Conservation (phyloP, 345 rosid genomes). For the Aethionema arabicum region DNA sequence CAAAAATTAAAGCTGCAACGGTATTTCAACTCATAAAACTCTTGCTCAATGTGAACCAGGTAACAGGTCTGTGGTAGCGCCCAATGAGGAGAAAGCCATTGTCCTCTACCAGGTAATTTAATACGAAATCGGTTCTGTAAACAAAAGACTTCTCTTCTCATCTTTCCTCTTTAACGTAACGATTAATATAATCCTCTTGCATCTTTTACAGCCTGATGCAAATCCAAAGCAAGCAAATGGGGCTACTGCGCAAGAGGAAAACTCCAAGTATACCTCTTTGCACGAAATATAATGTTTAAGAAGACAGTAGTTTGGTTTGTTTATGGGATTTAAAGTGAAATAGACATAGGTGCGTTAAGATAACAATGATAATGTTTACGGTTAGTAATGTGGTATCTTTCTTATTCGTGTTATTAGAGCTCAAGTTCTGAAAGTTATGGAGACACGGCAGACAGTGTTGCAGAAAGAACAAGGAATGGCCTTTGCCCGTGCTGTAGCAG, state of each 20-base stretch:
- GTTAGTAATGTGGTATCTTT: background rate
- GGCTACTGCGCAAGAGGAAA: slow-evolving; percentile 48
- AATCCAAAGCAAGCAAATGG: slow-evolving; percentile 57
- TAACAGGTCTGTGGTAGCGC: slow-evolving; percentile 41
- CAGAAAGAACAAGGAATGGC: slow-evolving; percentile 99
- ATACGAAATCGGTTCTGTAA: slow-evolving; percentile 6
- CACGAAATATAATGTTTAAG: background rate
- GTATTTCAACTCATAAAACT: slow-evolving; percentile 9
- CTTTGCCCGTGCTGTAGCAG: slow-evolving; percentile 98
- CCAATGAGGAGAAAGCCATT: slow-evolving; percentile 81
- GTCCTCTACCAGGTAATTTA: slow-evolving; percentile 71
- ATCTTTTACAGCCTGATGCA: slow-evolving; percentile 62
- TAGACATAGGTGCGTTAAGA: background rate
- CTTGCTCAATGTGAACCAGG: slow-evolving; percentile 48
- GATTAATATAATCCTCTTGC: slow-evolving; percentile 28
- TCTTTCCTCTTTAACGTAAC: background rate
- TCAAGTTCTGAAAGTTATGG: slow-evolving; percentile 87
- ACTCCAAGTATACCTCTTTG: slow-evolving; percentile 65
- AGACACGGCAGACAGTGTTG: slow-evolving; percentile 69
- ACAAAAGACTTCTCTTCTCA: background rate
- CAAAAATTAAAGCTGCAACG: background rate
- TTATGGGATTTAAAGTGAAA: background rate
- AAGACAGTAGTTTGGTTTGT: slow-evolving; percentile 13
- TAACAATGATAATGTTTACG: too few species aligned
- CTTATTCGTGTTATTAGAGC: slow-evolving; percentile 46